Conservation (phyloP, 495 filamentous ascomycete genomes). For the Tuber aestivum region DNA sequence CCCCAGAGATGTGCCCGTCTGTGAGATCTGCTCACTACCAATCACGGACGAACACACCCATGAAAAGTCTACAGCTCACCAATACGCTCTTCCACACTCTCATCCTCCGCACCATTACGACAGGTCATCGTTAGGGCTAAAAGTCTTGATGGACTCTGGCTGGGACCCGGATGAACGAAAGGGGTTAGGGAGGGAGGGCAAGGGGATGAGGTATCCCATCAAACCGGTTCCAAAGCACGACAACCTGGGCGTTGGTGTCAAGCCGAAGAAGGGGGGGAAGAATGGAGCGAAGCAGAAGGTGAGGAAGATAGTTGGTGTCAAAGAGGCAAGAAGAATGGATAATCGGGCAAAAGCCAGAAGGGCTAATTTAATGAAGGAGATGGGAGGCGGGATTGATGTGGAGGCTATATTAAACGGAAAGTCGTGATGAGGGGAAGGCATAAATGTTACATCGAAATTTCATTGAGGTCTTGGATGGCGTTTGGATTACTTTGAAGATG, state of each 20-base stretch:
- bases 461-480: constrained; percentile 8
- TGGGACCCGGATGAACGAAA: constrained; percentile 78
- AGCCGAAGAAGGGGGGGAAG: constrained; percentile 23
- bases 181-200: constrained; percentile 64
- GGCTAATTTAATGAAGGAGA: constrained; percentile 62
- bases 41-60: constrained; percentile 50
- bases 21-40: constrained; percentile 58
- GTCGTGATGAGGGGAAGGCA: constrained; percentile 48
- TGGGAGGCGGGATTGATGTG: constrained; percentile 55
- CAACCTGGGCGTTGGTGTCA: constrained; percentile 63
- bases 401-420: constrained; percentile 60
- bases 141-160: constrained; percentile 67
- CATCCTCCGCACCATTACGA: constrained; percentile 79
- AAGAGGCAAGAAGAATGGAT: constrained; percentile 37
- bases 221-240: constrained; percentile 68
- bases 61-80: constrained; percentile 70
- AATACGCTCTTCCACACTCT: constrained; percentile 71
- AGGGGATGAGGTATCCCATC: constrained; percentile 71
- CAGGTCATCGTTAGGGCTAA: constrained; percentile 68
- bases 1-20: constrained; percentile 37
- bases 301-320: constrained; percentile 44
- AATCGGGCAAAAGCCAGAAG: constrained; percentile 49
- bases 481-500: constrained; percentile 3
- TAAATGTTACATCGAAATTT: neutral
- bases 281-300: constrained; percentile 28